phyloP scores from a whole-genome alignment of 2,329 filamentous ascomycete species.

The Thielaviopsis punctulata region DNA sequence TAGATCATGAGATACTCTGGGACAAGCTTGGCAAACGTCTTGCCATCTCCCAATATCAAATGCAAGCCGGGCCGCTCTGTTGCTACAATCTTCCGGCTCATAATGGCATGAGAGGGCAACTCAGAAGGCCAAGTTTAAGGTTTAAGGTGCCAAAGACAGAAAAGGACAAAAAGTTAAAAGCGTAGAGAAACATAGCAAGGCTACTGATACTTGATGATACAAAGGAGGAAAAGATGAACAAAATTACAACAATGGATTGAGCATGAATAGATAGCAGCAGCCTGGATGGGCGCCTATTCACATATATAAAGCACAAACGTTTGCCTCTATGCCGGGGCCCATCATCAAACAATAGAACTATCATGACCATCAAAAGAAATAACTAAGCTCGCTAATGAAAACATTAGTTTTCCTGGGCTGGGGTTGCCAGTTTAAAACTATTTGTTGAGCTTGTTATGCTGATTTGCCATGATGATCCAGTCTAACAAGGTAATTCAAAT shows the following conservation, averaged over 20 bases:
- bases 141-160: not conserved
- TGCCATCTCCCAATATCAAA: not conserved
- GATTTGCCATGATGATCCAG: not conserved
- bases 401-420: not conserved
- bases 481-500: not conserved
- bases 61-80: not conserved
- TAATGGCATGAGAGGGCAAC: not conserved
- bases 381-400: too few relatives aligned
- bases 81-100: not conserved
- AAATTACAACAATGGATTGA: not conserved
- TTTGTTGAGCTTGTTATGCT: not conserved
- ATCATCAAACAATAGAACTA: not conserved
- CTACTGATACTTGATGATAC: not conserved
- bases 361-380: too few relatives aligned
- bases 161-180: not conserved
- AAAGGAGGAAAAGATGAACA: not conserved
- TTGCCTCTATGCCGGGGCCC: not conserved
- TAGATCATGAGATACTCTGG: not conserved
- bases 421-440: not conserved
- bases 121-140: not conserved
- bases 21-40: not conserved
- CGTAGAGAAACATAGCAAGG: not conserved
- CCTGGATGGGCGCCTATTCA: not conserved
- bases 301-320: not conserved
- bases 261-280: not conserved